Conservation (phyloP, 139 green algal species). For the Tetraselmis striata region DNA sequence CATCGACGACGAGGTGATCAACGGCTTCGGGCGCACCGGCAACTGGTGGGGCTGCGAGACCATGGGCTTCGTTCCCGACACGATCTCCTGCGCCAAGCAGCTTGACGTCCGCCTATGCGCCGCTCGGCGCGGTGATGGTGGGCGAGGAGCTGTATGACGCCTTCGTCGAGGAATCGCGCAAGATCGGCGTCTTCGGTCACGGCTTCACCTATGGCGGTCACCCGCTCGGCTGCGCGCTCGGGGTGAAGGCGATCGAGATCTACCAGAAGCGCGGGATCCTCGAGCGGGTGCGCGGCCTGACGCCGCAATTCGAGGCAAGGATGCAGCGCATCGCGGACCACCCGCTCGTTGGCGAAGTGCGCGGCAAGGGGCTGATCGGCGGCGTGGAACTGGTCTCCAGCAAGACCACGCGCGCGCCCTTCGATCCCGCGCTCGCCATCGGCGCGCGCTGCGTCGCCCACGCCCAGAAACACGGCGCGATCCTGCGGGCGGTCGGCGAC, state of each 20-base stretch:
- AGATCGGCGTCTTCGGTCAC: slow-evolving; percentile 29
- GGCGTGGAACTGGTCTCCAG: slow-evolving; percentile 28
- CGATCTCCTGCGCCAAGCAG: slow-evolving; percentile 1
- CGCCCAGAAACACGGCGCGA: too few relatives aligned
- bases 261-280: slow-evolving; percentile 27
- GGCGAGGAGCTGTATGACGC: background rate
- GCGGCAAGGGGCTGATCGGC: slow-evolving; percentile 25
- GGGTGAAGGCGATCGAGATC: slow-evolving; percentile 26
- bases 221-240: slow-evolving; percentile 33
- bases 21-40: slow-evolving; percentile 26
- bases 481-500: too few relatives aligned
- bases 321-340: slow-evolving; percentile 1
- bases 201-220: slow-evolving; percentile 39
- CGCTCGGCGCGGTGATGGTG: slow-evolving; percentile 8
- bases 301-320: slow-evolving; percentile 18
- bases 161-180: slow-evolving; percentile 2
- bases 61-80: slow-evolving; percentile 33
- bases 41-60: slow-evolving; percentile 25
- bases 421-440: too few relatives aligned
- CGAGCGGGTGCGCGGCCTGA: slow-evolving; percentile 1
- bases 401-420: slow-evolving; percentile 12
- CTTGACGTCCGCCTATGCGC: slow-evolving; percentile 8
- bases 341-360: slow-evolving; percentile 25
- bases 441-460: too few relatives aligned
- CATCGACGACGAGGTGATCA: slow-evolving; percentile 34